Base-by-base conservation (phyloP, 257 asterid genomes). In the Plantago elongata region DNA sequence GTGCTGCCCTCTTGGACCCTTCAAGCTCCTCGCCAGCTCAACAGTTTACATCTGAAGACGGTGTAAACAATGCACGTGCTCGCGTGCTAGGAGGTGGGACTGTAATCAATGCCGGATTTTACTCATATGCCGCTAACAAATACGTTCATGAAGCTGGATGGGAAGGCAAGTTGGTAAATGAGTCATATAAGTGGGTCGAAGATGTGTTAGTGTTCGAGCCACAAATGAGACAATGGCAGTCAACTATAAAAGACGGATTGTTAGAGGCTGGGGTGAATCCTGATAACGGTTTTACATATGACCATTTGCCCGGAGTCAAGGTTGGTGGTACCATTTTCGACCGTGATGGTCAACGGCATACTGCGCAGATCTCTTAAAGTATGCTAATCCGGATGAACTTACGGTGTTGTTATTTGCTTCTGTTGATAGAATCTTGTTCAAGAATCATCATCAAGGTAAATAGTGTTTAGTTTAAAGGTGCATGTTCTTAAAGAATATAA, bases 281-380 rank as follows among this genome's bases (percentile, higher is more conserved):
- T 11, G 66, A 74, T 54, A 85, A 88, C 17, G 95, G 95, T 5
- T 88, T 85, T 22, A 85, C 95, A 5, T 88, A 85, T 43, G 90
- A 88, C 61, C 96, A 88, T 64, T 0, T 88, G 16, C 13, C 42
- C 0, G 96, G 96, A 54, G 83, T 95, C 0, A 88, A 88, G 64
- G 50, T 85, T n/a, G 96, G 96, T 0, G 96, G 95, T 1, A 71
- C 88, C 42, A 83, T 81, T 13, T 88, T 88, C 34, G 89, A 88
- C 64, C 43, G 45, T n/a, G 34, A 65, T 3, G 96, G 92, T 2
- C 60, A 51, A 17, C 77, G 95, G 7, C 96, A 88, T 62, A 81
- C 95, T 40, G 95, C 13, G 96, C 96, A 42, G 89, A 88, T 62
- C 84, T 88, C n/a, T 78, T 88, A 51, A 79, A 68, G 54, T 83